Evolutionary conservation across 257 asterid species (phyloP).

Genomic region (Penstemon davidsonii): DNA sequence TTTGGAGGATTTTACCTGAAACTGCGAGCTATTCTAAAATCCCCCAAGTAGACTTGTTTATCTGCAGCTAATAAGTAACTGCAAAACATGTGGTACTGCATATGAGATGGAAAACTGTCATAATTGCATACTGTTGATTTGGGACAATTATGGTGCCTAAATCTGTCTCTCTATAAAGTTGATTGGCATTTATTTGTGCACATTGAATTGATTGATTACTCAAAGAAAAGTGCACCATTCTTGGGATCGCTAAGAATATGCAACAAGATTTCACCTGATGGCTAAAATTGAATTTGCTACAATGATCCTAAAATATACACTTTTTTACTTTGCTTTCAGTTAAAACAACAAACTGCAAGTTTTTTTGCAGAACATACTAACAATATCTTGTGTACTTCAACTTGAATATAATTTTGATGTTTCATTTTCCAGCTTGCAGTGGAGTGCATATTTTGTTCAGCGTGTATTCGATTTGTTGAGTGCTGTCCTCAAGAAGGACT

Average conservation of each 20-base stretch:
- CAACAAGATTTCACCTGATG: not conserved
- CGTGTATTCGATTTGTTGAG: slow-evolving; percentile 98
- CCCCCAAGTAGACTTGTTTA: not conserved
- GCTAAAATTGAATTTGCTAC: slow-evolving; percentile 5
- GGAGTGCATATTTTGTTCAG: slow-evolving; percentile 99
- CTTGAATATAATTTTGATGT: slow-evolving; percentile 27
- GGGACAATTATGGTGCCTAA: slow-evolving; percentile 16
- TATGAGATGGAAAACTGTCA: not conserved
- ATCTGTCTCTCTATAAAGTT: slow-evolving; percentile 8
- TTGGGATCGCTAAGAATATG: slow-evolving; percentile 11
- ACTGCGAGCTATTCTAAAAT: not conserved
- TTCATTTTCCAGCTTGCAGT: slow-evolving; percentile 81
- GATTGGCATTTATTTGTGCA: slow-evolving; percentile 15
- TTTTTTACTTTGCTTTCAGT: slow-evolving; percentile 1
- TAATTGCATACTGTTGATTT: slow-evolving; percentile 15
- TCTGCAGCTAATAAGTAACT: not conserved
- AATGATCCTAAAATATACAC: slow-evolving; percentile 12
- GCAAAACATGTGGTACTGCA: not conserved
- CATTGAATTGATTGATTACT: not conserved
- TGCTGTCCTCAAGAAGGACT: slow-evolving; percentile 99
- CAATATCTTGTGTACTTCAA: slow-evolving; percentile 9
- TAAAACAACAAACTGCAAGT: slow-evolving; percentile 13
- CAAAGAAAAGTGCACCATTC: not conserved
- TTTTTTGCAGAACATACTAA: slow-evolving; percentile 9
- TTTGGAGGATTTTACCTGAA: not conserved